These are phyloP conservation scores for Coriolopsis trogii DNA, from an alignment of 1,284 basidiomycete genomes.

Conservation along the genomic window DNA sequence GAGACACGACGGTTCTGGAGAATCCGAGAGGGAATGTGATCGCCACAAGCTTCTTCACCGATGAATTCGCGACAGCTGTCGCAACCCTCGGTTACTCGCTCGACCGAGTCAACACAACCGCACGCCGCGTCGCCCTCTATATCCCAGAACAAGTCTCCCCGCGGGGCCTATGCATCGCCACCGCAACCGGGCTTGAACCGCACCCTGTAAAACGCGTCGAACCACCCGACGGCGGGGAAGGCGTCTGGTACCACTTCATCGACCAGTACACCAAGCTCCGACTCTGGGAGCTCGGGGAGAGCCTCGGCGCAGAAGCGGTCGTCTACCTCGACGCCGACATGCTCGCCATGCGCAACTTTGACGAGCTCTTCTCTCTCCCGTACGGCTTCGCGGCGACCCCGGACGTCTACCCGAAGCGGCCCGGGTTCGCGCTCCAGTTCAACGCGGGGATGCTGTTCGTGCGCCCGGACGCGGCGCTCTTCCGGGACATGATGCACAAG, in stretches of 20 bases:
- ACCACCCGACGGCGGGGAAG: slow-evolving; percentile 39
- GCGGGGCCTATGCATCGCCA: slow-evolving; percentile 42
- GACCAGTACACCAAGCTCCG: slow-evolving; percentile 50
- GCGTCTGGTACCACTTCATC: slow-evolving; percentile 38
- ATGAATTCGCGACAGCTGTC: slow-evolving; percentile 43
- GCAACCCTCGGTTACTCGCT: slow-evolving; percentile 47
- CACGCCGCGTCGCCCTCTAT: slow-evolving; percentile 41
- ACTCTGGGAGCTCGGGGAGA: slow-evolving; percentile 42
- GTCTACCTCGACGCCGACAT: slow-evolving; percentile 50
- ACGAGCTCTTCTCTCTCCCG: slow-evolving; percentile 46
- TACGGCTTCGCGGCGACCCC: slow-evolving; percentile 47
- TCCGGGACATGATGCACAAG: slow-evolving; percentile 37
- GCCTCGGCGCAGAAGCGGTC: slow-evolving; percentile 33
- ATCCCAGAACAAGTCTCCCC: slow-evolving; percentile 41
- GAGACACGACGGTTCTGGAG: too few species aligned
- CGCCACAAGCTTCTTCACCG: slow-evolving; percentile 45
- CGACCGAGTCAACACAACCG: slow-evolving; percentile 36
- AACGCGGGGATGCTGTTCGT: slow-evolving; percentile 46
- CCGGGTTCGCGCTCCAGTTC: slow-evolving; percentile 42
- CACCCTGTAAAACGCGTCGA: slow-evolving; percentile 39
- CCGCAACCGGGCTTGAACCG: slow-evolving; percentile 42
- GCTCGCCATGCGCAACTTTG: slow-evolving; percentile 44
- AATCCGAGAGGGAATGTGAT: slow-evolving; percentile 43
- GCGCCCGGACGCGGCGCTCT: slow-evolving; percentile 35
- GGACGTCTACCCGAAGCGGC: slow-evolving; percentile 39